These are phyloP conservation scores for Xylaria sp. DNA, from an alignment of 2,329 filamentous ascomycete species.

Conservation along the genomic window DNA sequence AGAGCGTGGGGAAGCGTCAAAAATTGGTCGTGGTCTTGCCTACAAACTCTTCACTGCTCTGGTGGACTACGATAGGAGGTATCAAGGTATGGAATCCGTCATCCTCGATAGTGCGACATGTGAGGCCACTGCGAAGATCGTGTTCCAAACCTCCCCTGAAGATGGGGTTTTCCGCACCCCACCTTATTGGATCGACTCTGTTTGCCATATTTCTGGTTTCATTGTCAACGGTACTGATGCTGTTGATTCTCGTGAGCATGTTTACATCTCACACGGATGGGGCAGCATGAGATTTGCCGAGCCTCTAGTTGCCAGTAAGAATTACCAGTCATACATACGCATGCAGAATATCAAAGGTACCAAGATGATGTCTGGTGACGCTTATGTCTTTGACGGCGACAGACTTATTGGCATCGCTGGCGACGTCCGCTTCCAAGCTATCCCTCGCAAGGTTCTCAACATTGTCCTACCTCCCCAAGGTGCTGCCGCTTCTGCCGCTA, in stretches of 20 bases:
- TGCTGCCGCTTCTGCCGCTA: conserved; percentile 54
- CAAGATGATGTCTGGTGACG: conserved; percentile 65
- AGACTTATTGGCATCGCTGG: conserved; percentile 60
- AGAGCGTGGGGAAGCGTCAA: conserved; percentile 73
- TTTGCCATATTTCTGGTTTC: conserved; percentile 70
- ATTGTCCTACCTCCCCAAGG: conserved; percentile 72
- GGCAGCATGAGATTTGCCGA: conserved; percentile 63
- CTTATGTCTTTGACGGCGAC: conserved; percentile 65
- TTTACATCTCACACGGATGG: conserved; percentile 72
- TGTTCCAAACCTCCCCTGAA: conserved; percentile 60
- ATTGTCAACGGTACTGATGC: conserved; percentile 69
- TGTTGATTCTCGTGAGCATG: conserved; percentile 64
- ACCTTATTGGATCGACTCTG: conserved; percentile 69
- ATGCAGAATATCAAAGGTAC: conserved; percentile 65
- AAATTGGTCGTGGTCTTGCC: conserved; percentile 78
- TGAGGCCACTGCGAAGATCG: conserved; percentile 64
- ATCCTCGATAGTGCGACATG: conserved; percentile 64
- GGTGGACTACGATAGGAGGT: conserved; percentile 66
- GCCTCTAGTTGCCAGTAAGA: conserved; percentile 57
- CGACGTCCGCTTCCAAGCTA: conserved; percentile 74
- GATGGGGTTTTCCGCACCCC: conserved; percentile 66
- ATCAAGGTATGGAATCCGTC: conserved; percentile 69
- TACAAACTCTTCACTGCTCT: conserved; percentile 75
- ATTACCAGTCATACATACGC: conserved; percentile 66
- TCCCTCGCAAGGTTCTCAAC: conserved; percentile 74